Percentiles rank a stretch among this genome's conserved stretches.
phyloP scores from a whole-genome alignment of 495 filamentous ascomycete genomes.

The Trichodelitschia bisporula region DNA sequence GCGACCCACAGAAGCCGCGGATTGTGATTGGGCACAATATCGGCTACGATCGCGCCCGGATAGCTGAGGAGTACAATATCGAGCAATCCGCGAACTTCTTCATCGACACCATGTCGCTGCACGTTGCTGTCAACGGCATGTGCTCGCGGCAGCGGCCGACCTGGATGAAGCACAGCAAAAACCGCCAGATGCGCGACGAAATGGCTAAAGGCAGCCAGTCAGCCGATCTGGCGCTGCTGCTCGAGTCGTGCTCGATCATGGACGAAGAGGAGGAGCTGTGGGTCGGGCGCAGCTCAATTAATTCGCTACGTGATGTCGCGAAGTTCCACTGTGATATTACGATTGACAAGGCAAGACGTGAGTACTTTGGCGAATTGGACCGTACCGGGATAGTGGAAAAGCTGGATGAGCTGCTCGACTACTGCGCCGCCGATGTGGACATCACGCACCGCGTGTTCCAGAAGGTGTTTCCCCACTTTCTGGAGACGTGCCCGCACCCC shows the following conservation, averaged over 20 bases:
- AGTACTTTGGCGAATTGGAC: conserved; percentile 69
- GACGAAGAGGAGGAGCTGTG: conserved; percentile 80
- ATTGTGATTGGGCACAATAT: conserved; percentile 89
- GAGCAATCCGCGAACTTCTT: conserved; percentile 65
- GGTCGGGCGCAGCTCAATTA: conserved; percentile 83
- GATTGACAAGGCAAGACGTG: conserved; percentile 73
- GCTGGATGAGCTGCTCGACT: conserved; percentile 67
- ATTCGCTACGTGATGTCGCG: conserved; percentile 86
- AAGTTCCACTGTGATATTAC: conserved; percentile 83
- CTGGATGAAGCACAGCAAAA: conserved; percentile 91
- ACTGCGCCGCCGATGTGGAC: conserved; percentile 86
- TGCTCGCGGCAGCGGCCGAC: conserved; percentile 87
- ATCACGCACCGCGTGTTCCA: conserved; percentile 83
- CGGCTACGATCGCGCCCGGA: conserved; percentile 77
- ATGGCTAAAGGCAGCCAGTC: conserved; percentile 37
- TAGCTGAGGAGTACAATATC: conserved; percentile 73
- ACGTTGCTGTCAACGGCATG: conserved; percentile 97
- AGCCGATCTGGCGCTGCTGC: conserved; percentile 41
- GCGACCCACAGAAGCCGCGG: conserved; percentile 38
- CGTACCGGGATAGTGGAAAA: conserved; percentile 37
- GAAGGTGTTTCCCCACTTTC: conserved; percentile 71
- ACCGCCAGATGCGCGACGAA: conserved; percentile 59
- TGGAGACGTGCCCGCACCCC: conserved; percentile 77
- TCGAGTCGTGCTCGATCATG: conserved; percentile 31
- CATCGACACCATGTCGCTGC: conserved; percentile 93